Evolutionary conservation across 208 protist genomes (phyloP).

Genomic region (Dictyostelium gargantuum): DNA sequence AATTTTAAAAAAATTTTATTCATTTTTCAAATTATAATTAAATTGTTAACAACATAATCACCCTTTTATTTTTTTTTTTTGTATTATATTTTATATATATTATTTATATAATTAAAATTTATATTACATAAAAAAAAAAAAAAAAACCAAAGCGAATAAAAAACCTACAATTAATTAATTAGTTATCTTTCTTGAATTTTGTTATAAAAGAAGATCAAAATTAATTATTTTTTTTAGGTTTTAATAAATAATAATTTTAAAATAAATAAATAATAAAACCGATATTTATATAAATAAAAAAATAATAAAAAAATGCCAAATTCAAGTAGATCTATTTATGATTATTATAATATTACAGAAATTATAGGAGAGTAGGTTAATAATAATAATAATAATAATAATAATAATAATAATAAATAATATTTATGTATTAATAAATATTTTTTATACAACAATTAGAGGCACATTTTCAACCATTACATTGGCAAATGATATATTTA

Average conservation of each 20-base stretch:
- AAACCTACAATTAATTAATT: background rate
- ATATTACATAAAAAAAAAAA: no score
- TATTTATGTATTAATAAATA: background rate
- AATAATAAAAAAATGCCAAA: background rate
- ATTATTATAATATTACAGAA: conserved; percentile 58
- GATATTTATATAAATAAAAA: background rate
- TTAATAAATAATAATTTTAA: background rate
- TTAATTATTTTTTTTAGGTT: no score
- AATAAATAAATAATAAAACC: background rate
- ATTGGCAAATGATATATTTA: conserved; percentile 32
- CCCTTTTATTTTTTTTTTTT: no score
- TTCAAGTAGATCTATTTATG: conserved; percentile 15
- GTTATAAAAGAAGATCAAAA: background rate
- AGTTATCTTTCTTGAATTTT: background rate
- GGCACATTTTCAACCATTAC: conserved; percentile 73
- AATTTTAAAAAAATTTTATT: no score
- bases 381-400: background rate
- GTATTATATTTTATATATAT: no score
- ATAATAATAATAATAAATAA: background rate
- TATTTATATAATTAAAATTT: no score
- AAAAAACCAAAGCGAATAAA: background rate
- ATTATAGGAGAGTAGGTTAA: conserved; percentile 62
- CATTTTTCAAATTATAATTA: no score
- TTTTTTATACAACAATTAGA: background rate
- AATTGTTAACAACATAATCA: no score